Conservation (phyloP, 352 stramenopile species). For the Blastocystis sp. region DNA sequence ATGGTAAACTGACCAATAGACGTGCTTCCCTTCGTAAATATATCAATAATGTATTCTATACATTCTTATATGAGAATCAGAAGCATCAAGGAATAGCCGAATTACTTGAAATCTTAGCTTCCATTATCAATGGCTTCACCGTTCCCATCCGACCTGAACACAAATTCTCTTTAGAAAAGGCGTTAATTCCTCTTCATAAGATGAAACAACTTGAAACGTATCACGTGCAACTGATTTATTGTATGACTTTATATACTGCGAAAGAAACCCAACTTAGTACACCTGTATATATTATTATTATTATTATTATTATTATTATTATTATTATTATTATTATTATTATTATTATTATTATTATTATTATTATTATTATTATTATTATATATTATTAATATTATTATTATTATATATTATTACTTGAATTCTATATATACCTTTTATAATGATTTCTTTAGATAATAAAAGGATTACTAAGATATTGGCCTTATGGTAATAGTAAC, state of each 20-base stretch:
- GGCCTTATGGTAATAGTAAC: conserved; percentile 39
- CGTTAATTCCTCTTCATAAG: conserved; percentile 93
- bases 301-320: conserved; percentile 70
- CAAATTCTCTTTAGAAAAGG: conserved; percentile 72
- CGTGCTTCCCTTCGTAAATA: conserved; percentile 85
- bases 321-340: conserved; percentile 52
- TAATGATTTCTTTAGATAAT: conserved; percentile 38
- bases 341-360: background rate
- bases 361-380: background rate
- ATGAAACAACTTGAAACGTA: conserved; percentile 82
- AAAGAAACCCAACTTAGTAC: conserved; percentile 84
- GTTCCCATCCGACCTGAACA: conserved; percentile 94
- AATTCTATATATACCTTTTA: conserved; percentile 42
- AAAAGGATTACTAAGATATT: conserved; percentile 42
- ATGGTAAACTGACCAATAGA: conserved; percentile 96
- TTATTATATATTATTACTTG: background rate
- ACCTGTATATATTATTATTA: conserved; percentile 80
- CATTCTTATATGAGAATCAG: conserved; percentile 93
- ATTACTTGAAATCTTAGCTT: conserved; percentile 88
- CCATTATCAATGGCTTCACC: conserved; percentile 97
- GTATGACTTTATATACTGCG: conserved; percentile 96
- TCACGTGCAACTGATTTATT: conserved; percentile 95
- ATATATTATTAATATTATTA: background rate
- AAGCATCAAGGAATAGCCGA: conserved; percentile 75
- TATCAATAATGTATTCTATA: conserved; percentile 92